Conservation (phyloP, 129 eudicot species). For the Tagetes erecta region DNA sequence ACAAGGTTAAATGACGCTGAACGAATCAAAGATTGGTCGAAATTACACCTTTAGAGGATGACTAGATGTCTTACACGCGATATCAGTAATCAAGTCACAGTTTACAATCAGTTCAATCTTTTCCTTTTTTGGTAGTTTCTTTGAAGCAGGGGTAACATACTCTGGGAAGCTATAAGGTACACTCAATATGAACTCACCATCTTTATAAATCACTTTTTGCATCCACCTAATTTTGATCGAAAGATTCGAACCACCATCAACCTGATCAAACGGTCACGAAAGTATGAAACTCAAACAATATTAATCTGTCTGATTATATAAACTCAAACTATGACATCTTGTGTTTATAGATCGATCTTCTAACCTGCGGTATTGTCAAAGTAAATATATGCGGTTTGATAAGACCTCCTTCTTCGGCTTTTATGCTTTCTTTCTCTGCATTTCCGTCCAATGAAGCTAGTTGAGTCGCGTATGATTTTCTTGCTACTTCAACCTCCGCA, state of each 20-base stretch:
- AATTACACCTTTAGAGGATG: slow-evolving; percentile 78
- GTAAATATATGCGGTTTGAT: slow-evolving; percentile 67
- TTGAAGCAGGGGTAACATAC: slow-evolving; percentile 81
- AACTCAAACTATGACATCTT: background rate
- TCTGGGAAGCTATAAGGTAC: slow-evolving; percentile 84
- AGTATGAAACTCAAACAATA: slow-evolving; percentile 4
- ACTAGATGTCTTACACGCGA: slow-evolving; percentile 58
- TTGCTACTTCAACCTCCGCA: slow-evolving; percentile 62
- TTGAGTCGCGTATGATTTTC: slow-evolving; percentile 46
- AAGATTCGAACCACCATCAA: slow-evolving; percentile 81
- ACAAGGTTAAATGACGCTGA: background rate
- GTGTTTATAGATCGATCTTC: background rate
- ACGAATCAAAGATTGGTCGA: background rate
- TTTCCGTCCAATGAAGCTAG: slow-evolving; percentile 37
- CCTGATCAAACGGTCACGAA: slow-evolving; percentile 30
- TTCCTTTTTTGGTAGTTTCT: slow-evolving; percentile 74
- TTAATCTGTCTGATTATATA: background rate
- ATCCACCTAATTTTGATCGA: slow-evolving; percentile 68
- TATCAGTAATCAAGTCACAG: slow-evolving; percentile 58
- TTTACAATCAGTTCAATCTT: slow-evolving; percentile 63
- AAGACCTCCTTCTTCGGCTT: slow-evolving; percentile 61
- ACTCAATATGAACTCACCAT: slow-evolving; percentile 62
- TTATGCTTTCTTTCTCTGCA: slow-evolving; percentile 32
- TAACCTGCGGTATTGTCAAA: slow-evolving; percentile 71
- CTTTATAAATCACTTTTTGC: slow-evolving; percentile 57